Base-by-base conservation (phyloP, 148 eudicot species). In the Polygonum maritimum region DNA sequence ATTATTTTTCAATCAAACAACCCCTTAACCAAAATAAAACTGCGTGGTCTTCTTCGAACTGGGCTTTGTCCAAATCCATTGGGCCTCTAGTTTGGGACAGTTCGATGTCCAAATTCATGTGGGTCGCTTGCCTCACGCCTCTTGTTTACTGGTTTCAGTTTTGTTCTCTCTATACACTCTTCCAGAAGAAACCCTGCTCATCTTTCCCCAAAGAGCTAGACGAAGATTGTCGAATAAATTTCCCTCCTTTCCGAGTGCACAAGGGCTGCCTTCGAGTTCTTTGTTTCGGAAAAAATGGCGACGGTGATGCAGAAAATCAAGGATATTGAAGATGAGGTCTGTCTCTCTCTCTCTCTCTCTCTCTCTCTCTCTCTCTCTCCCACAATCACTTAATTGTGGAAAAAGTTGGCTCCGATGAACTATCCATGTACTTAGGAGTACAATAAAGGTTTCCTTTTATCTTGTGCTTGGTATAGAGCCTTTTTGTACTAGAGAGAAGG, bases 301-400 rank as follows among this genome's bases (percentile, higher is more conserved):
- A 95, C 98, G 4, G 93, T 94, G 1, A 95, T 95, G 98, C 96
- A 92, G 86, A 95, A 95, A 85, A 95, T 95, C 94, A 95, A 95
- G 80, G 98, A 95, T 49, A 95, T 95, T 76, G 97, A 95, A 84
- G 98, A 95, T 86, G 98, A 95, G 98, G 98, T 94, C 19, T 40
- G 55, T 49, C 74, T 38, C 14, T 15, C 71, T 67, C 19, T 15
- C 71, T 67, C 19, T 67, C 21, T 36, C 38, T n/a, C n/a, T 94
- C 19, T 40, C 48, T 49, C 74, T 38, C 14, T 15, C 71, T 67
- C 19, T 15, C 71, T 67, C 19, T 67, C 21, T 36, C 38, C 71
- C 71, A 67, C 71, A 6, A 35, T 67, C 8, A 35, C 38, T 14
- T 67, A 35, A 31, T 62, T 62, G 11, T 36, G 11, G 35, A 14